Conservation (phyloP, 345 rosid genomes). For the Moringa oleifera region DNA sequence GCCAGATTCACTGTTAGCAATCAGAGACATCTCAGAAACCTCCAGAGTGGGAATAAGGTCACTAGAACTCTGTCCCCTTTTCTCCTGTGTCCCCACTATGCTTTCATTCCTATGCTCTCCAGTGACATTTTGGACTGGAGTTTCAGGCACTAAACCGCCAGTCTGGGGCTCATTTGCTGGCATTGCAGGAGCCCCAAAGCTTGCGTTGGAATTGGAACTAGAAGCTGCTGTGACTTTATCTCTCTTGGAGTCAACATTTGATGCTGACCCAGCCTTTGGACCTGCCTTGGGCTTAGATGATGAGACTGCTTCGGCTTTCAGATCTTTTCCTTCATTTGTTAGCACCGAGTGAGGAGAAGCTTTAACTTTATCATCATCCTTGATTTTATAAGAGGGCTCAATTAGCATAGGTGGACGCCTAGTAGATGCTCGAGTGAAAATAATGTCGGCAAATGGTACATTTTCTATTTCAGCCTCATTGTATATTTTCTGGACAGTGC, state of each 20-base stretch:
- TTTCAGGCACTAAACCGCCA: conserved; percentile 8
- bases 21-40: conserved; percentile 17
- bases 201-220: conserved; percentile 25
- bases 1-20: conserved; percentile 13
- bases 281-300: conserved; percentile 27
- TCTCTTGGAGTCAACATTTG: conserved; percentile 24
- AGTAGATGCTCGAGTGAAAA: conserved; percentile 43
- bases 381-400: conserved; percentile 75
- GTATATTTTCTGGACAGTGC: conserved; percentile 77
- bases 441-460: conserved; percentile 54
- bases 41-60: conserved; percentile 13
- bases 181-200: conserved; percentile 3
- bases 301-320: conserved; percentile 34
- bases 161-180: conserved; percentile 16
- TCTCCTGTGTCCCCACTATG: conserved; percentile 21
- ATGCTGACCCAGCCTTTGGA: conserved; percentile 24
- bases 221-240: conserved; percentile 26
- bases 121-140: conserved; percentile 11
- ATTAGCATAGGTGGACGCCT: conserved; percentile 61
- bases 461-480: conserved; percentile 66
- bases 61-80: conserved; percentile 17
- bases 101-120: conserved; percentile 28
- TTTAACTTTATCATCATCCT: conserved; percentile 48
- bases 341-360: conserved; percentile 30
- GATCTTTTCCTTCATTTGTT: conserved; percentile 46